Percentiles rank a stretch among this genome's conserved stretches.
Conservation (phyloP, 169 alveolate genomes). For the Perkinsus marinus region DNA sequence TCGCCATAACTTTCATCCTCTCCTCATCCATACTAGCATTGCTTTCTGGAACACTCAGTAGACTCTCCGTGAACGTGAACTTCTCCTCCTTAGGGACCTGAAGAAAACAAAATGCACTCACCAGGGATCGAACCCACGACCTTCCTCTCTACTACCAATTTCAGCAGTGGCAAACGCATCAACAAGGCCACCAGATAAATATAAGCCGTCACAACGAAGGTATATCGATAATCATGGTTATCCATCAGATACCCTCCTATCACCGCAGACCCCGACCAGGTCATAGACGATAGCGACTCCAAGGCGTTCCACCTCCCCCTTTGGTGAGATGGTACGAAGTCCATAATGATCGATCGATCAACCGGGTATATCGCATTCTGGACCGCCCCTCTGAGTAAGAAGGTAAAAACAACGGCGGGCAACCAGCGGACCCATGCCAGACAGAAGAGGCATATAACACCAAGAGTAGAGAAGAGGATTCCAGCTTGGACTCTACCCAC, state of each 20-base stretch:
- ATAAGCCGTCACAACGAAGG: slow-evolving; percentile 23
- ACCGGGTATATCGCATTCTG: slow-evolving; percentile 23
- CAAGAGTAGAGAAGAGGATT: slow-evolving; percentile 3
- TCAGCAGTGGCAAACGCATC: slow-evolving; percentile 14
- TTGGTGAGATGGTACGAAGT: slow-evolving; percentile 22
- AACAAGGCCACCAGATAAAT: slow-evolving; percentile 15
- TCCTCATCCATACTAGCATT: background rate
- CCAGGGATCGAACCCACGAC: slow-evolving; percentile 4
- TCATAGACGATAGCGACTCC: slow-evolving; percentile 24
- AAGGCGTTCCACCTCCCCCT: slow-evolving; percentile 34
- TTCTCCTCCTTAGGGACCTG: slow-evolving; percentile 3
- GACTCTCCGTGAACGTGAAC: background rate
- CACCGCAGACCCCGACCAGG: slow-evolving; percentile 36
- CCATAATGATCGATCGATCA: slow-evolving; percentile 31
- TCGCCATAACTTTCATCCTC: background rate
- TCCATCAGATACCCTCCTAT: slow-evolving; percentile 32
- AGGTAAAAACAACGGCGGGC: slow-evolving; percentile 8
- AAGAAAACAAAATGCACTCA: slow-evolving; percentile 1
- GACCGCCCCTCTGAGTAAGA: slow-evolving; percentile 27
- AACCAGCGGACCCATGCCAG: slow-evolving; percentile 12
- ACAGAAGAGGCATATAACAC: slow-evolving; percentile 8
- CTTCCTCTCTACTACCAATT: slow-evolving; percentile 5
- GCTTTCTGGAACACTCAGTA: background rate
- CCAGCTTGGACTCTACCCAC: background rate
- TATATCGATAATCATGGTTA: slow-evolving; percentile 15